These are phyloP conservation scores for Escallonia herrerae DNA, from an alignment of 129 eudicot species.

Conservation along the genomic window DNA sequence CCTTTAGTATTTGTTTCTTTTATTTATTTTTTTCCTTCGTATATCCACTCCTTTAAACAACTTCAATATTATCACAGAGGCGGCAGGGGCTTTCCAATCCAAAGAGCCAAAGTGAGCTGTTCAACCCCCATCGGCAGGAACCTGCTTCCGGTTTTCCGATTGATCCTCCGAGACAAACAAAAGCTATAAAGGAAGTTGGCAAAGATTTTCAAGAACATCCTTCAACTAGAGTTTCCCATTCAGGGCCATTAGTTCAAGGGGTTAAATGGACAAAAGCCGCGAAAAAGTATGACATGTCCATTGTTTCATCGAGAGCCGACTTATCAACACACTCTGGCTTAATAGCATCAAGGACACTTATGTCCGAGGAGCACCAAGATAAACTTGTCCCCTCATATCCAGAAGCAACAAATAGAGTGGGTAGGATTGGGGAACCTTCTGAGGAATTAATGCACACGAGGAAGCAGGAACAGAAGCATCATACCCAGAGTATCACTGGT, in stretches of 20 bases:
- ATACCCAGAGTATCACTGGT: slow-evolving; percentile 23
- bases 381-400: slow-evolving; percentile 21
- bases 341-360: slow-evolving; percentile 34
- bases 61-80: slow-evolving; percentile 31
- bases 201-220: slow-evolving; percentile 35
- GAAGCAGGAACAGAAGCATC: slow-evolving; percentile 35
- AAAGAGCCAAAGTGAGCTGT: slow-evolving; percentile 44
- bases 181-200: slow-evolving; percentile 25
- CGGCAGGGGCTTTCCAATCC: slow-evolving; percentile 38
- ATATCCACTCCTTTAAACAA: background rate
- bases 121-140: slow-evolving; percentile 36
- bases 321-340: slow-evolving; percentile 38
- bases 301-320: slow-evolving; percentile 24
- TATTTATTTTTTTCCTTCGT: too few species aligned
- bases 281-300: slow-evolving; percentile 30
- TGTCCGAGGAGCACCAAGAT: slow-evolving; percentile 19
- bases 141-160: slow-evolving; percentile 36
- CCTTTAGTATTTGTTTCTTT: too few species aligned
- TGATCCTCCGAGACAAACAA: slow-evolving; percentile 24
- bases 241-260: slow-evolving; percentile 66
- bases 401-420: slow-evolving; percentile 25
- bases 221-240: slow-evolving; percentile 41
- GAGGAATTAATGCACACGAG: slow-evolving; percentile 28
- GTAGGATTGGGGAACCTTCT: slow-evolving; percentile 26
- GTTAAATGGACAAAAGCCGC: slow-evolving; percentile 28